phyloP scores from a whole-genome alignment of 148 eudicot species.

The Limonium bicolor region DNA sequence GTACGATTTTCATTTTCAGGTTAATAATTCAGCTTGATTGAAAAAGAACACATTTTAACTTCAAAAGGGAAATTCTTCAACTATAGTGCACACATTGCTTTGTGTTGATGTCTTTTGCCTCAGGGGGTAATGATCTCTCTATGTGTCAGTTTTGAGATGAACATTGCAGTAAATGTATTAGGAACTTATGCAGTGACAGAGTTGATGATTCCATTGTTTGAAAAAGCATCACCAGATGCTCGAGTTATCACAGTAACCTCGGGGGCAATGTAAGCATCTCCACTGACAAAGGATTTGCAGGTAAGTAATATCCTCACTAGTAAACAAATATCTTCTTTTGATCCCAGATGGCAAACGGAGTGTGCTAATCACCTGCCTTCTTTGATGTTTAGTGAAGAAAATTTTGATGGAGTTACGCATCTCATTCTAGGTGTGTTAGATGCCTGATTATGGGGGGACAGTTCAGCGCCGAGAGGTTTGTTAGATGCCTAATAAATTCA shows the following conservation, averaged over 20 bases:
- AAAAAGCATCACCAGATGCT: constrained; percentile 81
- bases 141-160: constrained; percentile 50
- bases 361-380: neutral
- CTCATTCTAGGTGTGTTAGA: too few species aligned
- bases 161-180: constrained; percentile 72
- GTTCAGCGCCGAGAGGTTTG: too few species aligned
- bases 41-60: constrained; percentile 31
- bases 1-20: too few species aligned
- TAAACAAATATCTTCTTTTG: too few species aligned
- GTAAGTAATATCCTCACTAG: constrained; percentile 23
- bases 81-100: neutral
- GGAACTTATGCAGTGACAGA: constrained; percentile 71
- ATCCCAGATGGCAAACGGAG: neutral
- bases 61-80: constrained; percentile 48
- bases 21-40: constrained; percentile 82
- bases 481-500: too few species aligned
- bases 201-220: constrained; percentile 54
- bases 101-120: neutral
- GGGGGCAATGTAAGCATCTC: constrained; percentile 74
- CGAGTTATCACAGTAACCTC: constrained; percentile 82
- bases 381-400: constrained; percentile 43
- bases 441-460: too few species aligned
- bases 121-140: constrained; percentile 3
- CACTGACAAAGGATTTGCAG: constrained; percentile 70
- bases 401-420: constrained; percentile 66